Evolutionary conservation across 2,329 filamentous ascomycete species (phyloP), one percentile per base, ranked within the genome.

Genomic region (Macroventuria anomochaeta): DNA sequence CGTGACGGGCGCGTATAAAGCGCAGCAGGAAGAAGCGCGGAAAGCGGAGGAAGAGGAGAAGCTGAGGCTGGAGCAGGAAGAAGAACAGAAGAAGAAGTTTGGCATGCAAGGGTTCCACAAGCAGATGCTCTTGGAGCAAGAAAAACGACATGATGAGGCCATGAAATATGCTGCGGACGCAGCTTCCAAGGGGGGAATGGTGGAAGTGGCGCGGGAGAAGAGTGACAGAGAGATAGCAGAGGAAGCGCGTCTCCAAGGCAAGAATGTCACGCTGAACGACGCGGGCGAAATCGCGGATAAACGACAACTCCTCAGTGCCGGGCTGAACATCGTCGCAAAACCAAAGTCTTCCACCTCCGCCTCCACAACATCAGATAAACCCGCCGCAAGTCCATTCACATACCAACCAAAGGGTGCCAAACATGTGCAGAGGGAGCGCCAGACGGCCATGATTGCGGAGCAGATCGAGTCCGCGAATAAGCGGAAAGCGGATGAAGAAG

Each of bases 201-300:
- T 48, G 6, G 43, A 33, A 11, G 21, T 39, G 2, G 69, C 77
- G 20, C 75, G 76, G 47, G 79, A 80, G 42, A 85, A 83, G 70
- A 79, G 80, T 0, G 86, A 87, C 15, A 83, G 82, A 2, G 84
- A 92, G 28, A 66, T 86, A n/a, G 88, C 88, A 4, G 81, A 79
- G 40, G 87, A 90, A 65, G 81, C 91, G 46, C 88, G 87, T 47
- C 81, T 84, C 32, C 85, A 80, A 60, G 84, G 83, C 21, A 77
- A 80, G 78, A 58, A 86, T 77, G 83, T 95, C 32, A 83, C 85
- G 7, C 76, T 93, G 64, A 93, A 93, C 65, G 90, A 95, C 57
- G 90, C 95, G 32, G 90, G 90, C 0, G 85, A 93, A 69, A 87
- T 95, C 1, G 88, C 91, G 21, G 90, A 96, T 71, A 93, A 92